Conservation (phyloP, 148 eudicot species). For the Amaranthus hypochondriacus region DNA sequence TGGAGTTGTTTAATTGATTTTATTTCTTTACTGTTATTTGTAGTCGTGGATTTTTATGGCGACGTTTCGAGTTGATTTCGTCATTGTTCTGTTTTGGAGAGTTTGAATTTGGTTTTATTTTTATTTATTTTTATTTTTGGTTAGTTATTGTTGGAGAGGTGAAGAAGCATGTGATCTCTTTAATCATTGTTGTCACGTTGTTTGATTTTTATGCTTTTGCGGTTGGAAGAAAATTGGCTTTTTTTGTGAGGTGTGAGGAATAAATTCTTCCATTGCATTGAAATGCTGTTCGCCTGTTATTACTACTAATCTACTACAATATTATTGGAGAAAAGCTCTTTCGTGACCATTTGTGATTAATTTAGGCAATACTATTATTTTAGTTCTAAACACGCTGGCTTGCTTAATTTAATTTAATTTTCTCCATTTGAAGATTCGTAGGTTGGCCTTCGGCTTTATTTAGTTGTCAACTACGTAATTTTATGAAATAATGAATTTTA, state of each 20-base stretch:
- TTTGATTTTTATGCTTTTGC: slow-evolving; percentile 20
- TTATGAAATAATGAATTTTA: background rate
- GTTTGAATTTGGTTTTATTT: slow-evolving; percentile 3
- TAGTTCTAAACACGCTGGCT: background rate
- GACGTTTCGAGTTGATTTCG: slow-evolving; percentile 10
- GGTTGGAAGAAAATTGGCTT: background rate
- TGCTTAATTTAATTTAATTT: background rate
- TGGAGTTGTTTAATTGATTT: background rate
- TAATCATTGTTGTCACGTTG: slow-evolving; percentile 35
- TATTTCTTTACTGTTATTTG: background rate
- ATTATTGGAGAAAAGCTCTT: slow-evolving; percentile 12
- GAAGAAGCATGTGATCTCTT: slow-evolving; percentile 26
- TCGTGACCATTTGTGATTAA: slow-evolving; percentile 13
- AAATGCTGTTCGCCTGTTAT: background rate
- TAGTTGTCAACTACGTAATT: slow-evolving; percentile 8
- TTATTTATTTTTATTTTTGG: background rate
- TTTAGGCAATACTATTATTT: background rate
- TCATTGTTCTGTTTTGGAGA: background rate
- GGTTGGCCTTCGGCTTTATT: slow-evolving; percentile 20
- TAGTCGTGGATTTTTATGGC: background rate
- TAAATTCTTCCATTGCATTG: slow-evolving; percentile 5
- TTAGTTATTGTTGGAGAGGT: background rate
- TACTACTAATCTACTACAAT: background rate
- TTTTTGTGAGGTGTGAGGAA: background rate
- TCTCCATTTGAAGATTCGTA: slow-evolving; percentile 24